Evolutionary conservation across 139 green algal species (phyloP).

Genomic region (Chlorella sp.): DNA sequence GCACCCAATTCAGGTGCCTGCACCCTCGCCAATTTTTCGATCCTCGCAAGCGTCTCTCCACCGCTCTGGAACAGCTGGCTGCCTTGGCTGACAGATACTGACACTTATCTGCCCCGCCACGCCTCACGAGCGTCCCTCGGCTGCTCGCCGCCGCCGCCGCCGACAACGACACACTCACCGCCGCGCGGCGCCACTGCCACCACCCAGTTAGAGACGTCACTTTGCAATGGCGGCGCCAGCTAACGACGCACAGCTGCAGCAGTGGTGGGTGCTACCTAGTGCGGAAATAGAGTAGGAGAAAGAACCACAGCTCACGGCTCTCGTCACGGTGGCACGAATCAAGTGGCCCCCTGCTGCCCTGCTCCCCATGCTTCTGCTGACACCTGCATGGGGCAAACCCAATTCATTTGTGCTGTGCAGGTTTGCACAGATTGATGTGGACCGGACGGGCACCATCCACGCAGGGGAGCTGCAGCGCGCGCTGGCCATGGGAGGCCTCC

Average conservation of each 20-base stretch:
- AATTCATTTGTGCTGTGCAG: neutral
- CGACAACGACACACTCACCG: neutral
- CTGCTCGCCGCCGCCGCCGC: neutral
- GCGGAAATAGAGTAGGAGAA: no score
- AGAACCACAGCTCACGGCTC: neutral
- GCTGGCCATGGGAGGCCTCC: conserved; percentile 5
- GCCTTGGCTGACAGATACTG: no score
- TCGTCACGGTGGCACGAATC: neutral
- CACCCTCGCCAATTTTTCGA: no score
- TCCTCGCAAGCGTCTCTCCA: no score
- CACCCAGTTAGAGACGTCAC: neutral
- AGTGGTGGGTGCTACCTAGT: neutral
- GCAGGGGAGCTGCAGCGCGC: conserved; percentile 19
- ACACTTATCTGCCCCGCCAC: no score
- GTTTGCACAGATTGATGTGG: neutral
- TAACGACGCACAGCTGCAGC: neutral
- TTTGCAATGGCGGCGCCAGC: neutral
- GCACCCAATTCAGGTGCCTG: no score
- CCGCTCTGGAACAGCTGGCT: no score
- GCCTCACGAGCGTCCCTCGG: no score
- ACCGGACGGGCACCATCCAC: neutral
- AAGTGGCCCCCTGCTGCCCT: neutral
- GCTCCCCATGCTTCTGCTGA: neutral
- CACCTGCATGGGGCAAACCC: neutral
- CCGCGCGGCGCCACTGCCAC: neutral